These are phyloP conservation scores for Akebia trifoliata DNA, from an alignment of 164 flowering plant genomes.

Conservation along the genomic window DNA sequence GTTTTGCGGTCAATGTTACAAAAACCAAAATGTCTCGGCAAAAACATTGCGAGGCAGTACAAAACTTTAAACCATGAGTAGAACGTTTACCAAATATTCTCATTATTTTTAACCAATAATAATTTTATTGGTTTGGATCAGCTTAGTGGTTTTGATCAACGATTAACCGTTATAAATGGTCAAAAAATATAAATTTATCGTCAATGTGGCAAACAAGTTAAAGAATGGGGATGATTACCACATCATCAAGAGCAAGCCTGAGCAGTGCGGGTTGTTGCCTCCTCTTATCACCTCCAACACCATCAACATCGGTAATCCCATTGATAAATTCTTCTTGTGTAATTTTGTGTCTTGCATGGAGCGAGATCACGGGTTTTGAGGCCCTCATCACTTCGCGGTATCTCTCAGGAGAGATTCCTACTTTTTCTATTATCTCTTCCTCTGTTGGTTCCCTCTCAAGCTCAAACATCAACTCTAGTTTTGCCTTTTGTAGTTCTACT, in stretches of 20 bases:
- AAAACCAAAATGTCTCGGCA: neutral
- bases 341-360: conserved; percentile 53
- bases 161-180: neutral
- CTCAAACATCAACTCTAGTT: conserved; percentile 54
- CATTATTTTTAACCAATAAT: too few species aligned
- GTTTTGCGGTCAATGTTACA: too few species aligned
- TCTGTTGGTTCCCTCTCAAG: conserved; percentile 71
- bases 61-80: too few species aligned
- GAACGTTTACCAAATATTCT: too few species aligned
- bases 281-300: conserved; percentile 56
- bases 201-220: neutral
- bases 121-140: too few species aligned
- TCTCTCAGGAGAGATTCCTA: conserved; percentile 73
- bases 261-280: conserved; percentile 80
- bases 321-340: conserved; percentile 87
- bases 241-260: conserved; percentile 97
- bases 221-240: conserved; percentile 46
- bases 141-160: neutral
- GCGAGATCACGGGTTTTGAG: conserved; percentile 68
- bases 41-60: neutral
- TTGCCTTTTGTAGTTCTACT: conserved; percentile 69
- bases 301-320: conserved; percentile 67
- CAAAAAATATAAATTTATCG: neutral
- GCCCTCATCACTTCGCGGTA: conserved; percentile 75
- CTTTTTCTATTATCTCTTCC: conserved; percentile 62